These are phyloP conservation scores for Baorangia bicolor DNA, from an alignment of 768 basidiomycete species.

Conservation along the genomic window DNA sequence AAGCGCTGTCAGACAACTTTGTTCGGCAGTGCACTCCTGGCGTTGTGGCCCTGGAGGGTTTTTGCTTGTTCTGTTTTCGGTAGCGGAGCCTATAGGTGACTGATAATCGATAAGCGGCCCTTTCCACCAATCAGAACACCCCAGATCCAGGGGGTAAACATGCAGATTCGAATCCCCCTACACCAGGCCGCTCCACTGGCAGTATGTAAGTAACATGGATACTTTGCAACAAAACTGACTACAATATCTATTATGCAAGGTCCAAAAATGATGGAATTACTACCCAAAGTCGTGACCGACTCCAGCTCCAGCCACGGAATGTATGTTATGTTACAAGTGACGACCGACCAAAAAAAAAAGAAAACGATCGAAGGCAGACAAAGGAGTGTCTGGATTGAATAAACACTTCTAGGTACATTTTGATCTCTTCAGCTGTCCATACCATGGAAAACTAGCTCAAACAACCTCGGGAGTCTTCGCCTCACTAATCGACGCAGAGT, in stretches of 20 bases:
- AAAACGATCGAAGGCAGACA: slow-evolving; percentile 1
- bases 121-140: too few species aligned
- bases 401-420: slow-evolving; percentile 3
- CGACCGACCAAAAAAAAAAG: slow-evolving; percentile 3
- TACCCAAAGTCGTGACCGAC: slow-evolving; percentile 12
- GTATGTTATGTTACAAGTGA: slow-evolving; percentile 16
- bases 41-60: too few species aligned
- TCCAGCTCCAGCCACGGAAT: slow-evolving; percentile 17
- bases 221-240: too few species aligned
- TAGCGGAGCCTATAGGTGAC: too few species aligned
- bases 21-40: too few species aligned
- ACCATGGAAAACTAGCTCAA: background rate
- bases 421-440: background rate
- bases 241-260: background rate
- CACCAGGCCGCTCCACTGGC: too few species aligned
- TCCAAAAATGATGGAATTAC: background rate
- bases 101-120: too few species aligned
- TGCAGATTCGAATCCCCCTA: too few species aligned
- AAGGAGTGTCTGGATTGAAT: slow-evolving; percentile 1
- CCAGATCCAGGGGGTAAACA: too few species aligned
- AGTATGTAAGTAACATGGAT: background rate
- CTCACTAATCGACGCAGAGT: slow-evolving; percentile 19
- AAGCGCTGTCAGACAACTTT: too few species aligned
- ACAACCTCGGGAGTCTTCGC: slow-evolving; percentile 23
- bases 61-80: too few species aligned